phyloP scores from a whole-genome alignment of 2,329 filamentous ascomycete species.

The Scedosporium apiospermum region DNA sequence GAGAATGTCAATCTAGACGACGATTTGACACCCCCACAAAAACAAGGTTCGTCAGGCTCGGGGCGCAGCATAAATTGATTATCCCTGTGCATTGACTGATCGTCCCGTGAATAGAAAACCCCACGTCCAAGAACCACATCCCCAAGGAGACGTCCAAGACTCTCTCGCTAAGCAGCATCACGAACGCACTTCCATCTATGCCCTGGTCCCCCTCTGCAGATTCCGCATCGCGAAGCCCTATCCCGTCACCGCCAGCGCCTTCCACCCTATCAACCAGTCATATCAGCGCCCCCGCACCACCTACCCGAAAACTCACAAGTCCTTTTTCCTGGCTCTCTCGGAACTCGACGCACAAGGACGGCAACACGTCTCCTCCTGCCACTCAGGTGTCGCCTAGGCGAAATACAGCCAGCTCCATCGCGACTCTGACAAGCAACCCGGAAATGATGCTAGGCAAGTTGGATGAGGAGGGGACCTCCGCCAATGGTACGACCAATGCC shows the following conservation, averaged over 20 bases:
- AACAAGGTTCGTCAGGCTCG: slow-evolving; percentile 20
- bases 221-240: slow-evolving; percentile 35
- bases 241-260: slow-evolving; percentile 23
- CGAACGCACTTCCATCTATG: slow-evolving; percentile 61
- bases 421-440: slow-evolving; percentile 69
- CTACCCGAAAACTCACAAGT: slow-evolving; percentile 66
- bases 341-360: slow-evolving; percentile 48
- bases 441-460: slow-evolving; percentile 69
- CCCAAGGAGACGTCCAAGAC: slow-evolving; percentile 39
- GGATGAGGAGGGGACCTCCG: slow-evolving; percentile 53
- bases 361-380: slow-evolving; percentile 43
- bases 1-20: slow-evolving; percentile 61
- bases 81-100: slow-evolving; percentile 4
- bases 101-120: slow-evolving; percentile 8
- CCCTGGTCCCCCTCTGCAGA: slow-evolving; percentile 57
- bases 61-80: slow-evolving; percentile 8
- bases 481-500: slow-evolving; percentile 32
- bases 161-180: slow-evolving; percentile 59
- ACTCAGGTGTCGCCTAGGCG: slow-evolving; percentile 36
- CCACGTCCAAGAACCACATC: slow-evolving; percentile 8
- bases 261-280: slow-evolving; percentile 18
- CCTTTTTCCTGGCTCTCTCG: slow-evolving; percentile 82
- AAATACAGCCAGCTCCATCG: slow-evolving; percentile 72
- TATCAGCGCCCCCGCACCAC: slow-evolving; percentile 19
- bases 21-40: slow-evolving; percentile 29